Conservation (phyloP, 208 protist genomes). For the Vickermania ingenoplastis region DNA sequence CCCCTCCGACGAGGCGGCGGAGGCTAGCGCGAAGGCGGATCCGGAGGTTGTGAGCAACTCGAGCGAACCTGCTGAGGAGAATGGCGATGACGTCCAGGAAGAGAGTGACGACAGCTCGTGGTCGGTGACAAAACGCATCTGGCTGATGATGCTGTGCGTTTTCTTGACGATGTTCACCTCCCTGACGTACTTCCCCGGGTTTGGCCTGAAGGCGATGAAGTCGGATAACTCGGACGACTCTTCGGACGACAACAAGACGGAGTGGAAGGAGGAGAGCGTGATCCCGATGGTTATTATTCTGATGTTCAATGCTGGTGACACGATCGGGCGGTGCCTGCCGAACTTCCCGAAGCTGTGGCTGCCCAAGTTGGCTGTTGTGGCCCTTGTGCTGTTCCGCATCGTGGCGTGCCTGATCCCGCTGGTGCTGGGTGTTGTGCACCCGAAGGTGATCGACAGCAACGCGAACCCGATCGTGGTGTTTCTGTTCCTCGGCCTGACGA, state of each 20-base stretch:
- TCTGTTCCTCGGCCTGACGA: constrained; percentile 20
- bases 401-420: constrained; percentile 25
- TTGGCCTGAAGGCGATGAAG: constrained; percentile 23
- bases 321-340: constrained; percentile 13
- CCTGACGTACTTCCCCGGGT: constrained; percentile 28
- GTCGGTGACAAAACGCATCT: constrained; percentile 21
- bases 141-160: constrained; percentile 27
- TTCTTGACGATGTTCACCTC: constrained; percentile 20
- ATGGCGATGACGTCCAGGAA: neutral
- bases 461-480: constrained; percentile 30
- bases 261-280: constrained; percentile 17
- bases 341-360: constrained; percentile 21
- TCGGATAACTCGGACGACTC: neutral
- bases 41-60: constrained; percentile 3
- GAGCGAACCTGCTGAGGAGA: neutral
- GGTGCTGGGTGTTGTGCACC: constrained; percentile 15
- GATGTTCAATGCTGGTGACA: constrained; percentile 27
- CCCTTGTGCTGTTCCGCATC: constrained; percentile 15
- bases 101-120: constrained; percentile 8
- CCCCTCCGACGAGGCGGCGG: neutral
- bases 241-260: neutral
- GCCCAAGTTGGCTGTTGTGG: constrained; percentile 5
- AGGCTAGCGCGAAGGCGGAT: constrained; percentile 2
- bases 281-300: constrained; percentile 30
- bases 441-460: constrained; percentile 25